Percentiles rank a stretch among this genome's conserved stretches.
Evolutionary conservation across 1,284 basidiomycete genomes (phyloP).

Genomic region (Somion occarium): DNA sequence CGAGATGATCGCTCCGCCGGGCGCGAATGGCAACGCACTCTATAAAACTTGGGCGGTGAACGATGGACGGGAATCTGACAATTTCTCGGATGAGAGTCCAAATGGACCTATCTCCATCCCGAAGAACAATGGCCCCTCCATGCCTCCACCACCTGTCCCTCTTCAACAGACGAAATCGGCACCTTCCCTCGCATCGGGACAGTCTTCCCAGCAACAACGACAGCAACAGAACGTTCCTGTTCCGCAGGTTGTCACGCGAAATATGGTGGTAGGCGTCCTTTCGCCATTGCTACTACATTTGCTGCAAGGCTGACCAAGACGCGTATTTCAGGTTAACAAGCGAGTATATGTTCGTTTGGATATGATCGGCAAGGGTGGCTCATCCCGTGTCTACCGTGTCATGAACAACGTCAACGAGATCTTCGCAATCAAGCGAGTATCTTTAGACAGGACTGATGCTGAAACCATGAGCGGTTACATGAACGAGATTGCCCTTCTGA

Average conservation of each 20-base stretch:
- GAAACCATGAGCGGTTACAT: conserved; percentile 90
- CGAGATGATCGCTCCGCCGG: conserved; percentile 26
- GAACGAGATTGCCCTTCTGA: conserved; percentile 89
- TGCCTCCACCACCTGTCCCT: conserved; percentile 12
- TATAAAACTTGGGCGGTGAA: conserved; percentile 48
- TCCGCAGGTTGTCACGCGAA: background rate
- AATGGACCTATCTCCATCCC: background rate
- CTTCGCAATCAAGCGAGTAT: conserved; percentile 86
- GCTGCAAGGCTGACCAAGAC: background rate
- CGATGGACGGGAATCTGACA: conserved; percentile 30
- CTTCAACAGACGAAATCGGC: conserved; percentile 9
- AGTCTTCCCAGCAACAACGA: background rate
- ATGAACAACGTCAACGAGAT: conserved; percentile 73
- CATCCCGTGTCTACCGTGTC: conserved; percentile 91
- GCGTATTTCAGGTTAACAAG: conserved; percentile 62
- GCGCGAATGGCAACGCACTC: background rate
- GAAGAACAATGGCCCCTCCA: conserved; percentile 2
- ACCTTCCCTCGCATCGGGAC: conserved; percentile 8
- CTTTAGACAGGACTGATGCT: conserved; percentile 78
- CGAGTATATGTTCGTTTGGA: conserved; percentile 79
- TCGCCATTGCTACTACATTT: background rate
- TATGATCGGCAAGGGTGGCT: conserved; percentile 87
- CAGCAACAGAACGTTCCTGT: conserved; percentile 4
- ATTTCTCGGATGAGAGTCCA: conserved; percentile 19
- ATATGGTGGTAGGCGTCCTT: conserved; percentile 24